A percentile compares a stretch with the other conserved stretches of the same genome.
These are phyloP conservation scores for Tolypocladium cylindrosporum DNA, from an alignment of 2,329 filamentous ascomycete genomes.

Conservation along the genomic window DNA sequence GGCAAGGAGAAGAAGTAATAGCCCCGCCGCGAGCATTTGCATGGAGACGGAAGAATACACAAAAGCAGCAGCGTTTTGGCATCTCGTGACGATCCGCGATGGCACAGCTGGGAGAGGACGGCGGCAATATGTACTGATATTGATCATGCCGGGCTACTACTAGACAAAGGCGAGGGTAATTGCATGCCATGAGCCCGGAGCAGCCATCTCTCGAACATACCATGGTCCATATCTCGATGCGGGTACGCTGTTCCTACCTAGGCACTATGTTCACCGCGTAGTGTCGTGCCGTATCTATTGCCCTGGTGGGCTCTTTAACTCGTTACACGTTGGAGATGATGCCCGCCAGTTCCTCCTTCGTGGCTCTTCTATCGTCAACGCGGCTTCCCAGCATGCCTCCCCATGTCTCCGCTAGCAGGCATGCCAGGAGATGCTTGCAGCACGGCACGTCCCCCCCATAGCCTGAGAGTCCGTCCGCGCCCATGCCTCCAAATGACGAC, in stretches of 20 bases:
- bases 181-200: neutral
- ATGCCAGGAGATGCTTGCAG: slow-evolving; percentile 88
- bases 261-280: neutral
- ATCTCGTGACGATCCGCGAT: neutral
- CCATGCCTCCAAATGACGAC: slow-evolving; percentile 39
- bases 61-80: neutral
- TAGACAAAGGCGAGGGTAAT: neutral
- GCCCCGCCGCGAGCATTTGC: neutral
- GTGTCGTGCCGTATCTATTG: neutral
- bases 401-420: slow-evolving; percentile 63
- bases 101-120: neutral
- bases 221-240: neutral
- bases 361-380: slow-evolving; percentile 43
- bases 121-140: slow-evolving; percentile 3
- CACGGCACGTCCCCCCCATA: slow-evolving; percentile 36
- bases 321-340: slow-evolving; percentile 39
- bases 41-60: neutral
- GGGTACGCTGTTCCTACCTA: neutral
- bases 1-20: slow-evolving; percentile 43
- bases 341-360: slow-evolving; percentile 62
- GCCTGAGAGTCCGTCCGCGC: slow-evolving; percentile 21
- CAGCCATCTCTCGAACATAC: neutral
- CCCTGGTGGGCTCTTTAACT: neutral
- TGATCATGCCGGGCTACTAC: slow-evolving; percentile 1
- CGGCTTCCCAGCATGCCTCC: slow-evolving; percentile 41